These are phyloP conservation scores for Curvularia sp. DNA, from an alignment of 2,329 filamentous ascomycete genomes.

Conservation along the genomic window DNA sequence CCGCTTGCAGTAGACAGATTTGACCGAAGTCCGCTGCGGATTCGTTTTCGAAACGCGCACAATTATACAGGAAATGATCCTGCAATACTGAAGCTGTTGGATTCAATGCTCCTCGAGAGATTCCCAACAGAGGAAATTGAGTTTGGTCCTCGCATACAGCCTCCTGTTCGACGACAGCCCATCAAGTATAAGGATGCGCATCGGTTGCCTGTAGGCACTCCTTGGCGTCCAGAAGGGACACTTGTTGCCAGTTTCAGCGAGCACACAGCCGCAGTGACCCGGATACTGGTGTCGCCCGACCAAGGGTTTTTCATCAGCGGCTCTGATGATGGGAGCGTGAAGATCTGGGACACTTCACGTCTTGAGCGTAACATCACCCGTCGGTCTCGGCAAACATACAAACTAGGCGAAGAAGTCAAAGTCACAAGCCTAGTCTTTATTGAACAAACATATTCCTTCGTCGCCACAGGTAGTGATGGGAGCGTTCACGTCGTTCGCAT, in stretches of 20 bases:
- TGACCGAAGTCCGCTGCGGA: conserved; percentile 42
- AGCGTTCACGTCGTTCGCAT: conserved; percentile 83
- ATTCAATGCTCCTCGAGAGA: conserved; percentile 79
- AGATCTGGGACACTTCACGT: conserved; percentile 89
- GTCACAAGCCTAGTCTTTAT: conserved; percentile 88
- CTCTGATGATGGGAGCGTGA: conserved; percentile 88
- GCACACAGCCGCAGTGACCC: conserved; percentile 81
- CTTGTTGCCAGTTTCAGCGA: conserved; percentile 89
- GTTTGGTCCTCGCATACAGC: conserved; percentile 80
- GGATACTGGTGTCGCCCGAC: conserved; percentile 83
- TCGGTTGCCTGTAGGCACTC: conserved; percentile 57
- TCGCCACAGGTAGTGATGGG: conserved; percentile 88
- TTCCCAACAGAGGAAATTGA: conserved; percentile 67
- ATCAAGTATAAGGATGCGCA: conserved; percentile 63
- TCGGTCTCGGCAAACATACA: conserved; percentile 84
- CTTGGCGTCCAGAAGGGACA: conserved; percentile 84
- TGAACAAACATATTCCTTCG: conserved; percentile 90
- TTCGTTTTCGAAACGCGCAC: conserved; percentile 70
- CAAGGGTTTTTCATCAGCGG: conserved; percentile 94
- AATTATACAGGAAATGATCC: conserved; percentile 82
- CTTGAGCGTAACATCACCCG: conserved; percentile 91
- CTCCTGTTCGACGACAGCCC: conserved; percentile 63
- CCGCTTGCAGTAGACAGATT: conserved; percentile 44
- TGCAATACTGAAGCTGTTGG: conserved; percentile 69
- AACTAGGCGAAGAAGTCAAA: conserved; percentile 71